Percentiles rank a stretch among this genome's conserved stretches.
Conservation (phyloP, 2,329 filamentous ascomycete species). For the Phyllosticta citriasiana region DNA sequence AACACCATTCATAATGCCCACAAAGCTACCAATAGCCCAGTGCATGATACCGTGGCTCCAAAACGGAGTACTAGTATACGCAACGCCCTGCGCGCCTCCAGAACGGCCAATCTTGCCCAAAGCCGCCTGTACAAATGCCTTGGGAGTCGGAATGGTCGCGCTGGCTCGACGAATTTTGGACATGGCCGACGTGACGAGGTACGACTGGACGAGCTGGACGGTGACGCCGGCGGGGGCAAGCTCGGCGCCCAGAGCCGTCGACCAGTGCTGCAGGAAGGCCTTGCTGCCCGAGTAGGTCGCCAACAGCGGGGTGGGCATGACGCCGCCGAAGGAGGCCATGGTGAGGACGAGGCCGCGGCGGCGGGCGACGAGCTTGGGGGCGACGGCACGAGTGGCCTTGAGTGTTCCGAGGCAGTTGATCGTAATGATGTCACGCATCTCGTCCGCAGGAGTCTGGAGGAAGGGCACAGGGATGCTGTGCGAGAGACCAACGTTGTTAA, state of each 20-base stretch:
- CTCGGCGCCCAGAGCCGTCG: constrained; percentile 72
- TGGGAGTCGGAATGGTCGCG: constrained; percentile 68
- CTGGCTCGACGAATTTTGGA: constrained; percentile 81
- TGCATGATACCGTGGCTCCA: constrained; percentile 88
- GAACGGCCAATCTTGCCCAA: constrained; percentile 70
- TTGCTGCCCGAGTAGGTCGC: constrained; percentile 97
- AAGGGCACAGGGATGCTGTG: constrained; percentile 91
- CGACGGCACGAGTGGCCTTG: constrained; percentile 74
- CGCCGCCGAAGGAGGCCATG: constrained; percentile 93
- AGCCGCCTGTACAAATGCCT: constrained; percentile 68
- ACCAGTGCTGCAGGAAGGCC: constrained; percentile 97
- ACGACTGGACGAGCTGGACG: constrained; percentile 84
- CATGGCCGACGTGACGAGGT: constrained; percentile 94
- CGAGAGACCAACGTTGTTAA: constrained; percentile 96
- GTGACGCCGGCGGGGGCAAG: constrained; percentile 70
- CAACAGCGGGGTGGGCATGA: constrained; percentile 81
- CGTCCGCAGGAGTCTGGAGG: constrained; percentile 63
- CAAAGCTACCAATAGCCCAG: constrained; percentile 59
- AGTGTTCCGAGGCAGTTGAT: constrained; percentile 93
- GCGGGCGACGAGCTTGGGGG: constrained; percentile 73
- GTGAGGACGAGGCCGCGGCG: constrained; percentile 85
- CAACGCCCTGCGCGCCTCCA: constrained; percentile 67
- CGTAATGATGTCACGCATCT: constrained; percentile 82
- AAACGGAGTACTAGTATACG: constrained; percentile 81
- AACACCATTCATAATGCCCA: constrained; percentile 47